Conservation (phyloP, 164 flowering plant species). For the Vitis cinerea region DNA sequence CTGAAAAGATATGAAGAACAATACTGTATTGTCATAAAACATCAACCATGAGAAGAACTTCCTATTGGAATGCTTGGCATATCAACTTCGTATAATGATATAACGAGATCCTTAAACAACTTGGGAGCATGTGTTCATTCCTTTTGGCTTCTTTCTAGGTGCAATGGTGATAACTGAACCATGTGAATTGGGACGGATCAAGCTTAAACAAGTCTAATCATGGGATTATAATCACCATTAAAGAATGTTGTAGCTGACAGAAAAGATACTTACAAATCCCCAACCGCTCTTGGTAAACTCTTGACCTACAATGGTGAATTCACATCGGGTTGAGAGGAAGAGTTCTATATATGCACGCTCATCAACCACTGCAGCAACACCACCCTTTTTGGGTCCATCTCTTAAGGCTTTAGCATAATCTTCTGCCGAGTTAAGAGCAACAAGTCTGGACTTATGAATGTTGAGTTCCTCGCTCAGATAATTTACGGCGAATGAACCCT, state of each 20-base stretch:
- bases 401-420: conserved; percentile 48
- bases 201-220: too few relatives aligned
- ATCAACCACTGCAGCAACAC: conserved; percentile 67
- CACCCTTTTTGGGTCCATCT: conserved; percentile 56
- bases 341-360: conserved; percentile 58
- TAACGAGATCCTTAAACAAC: too few relatives aligned
- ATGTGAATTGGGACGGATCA: too few relatives aligned
- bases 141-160: too few relatives aligned
- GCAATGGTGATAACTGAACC: too few relatives aligned
- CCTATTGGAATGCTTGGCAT: too few relatives aligned
- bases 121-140: too few relatives aligned
- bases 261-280: conserved; percentile 64
- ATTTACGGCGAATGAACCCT: conserved; percentile 49
- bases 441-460: conserved; percentile 42
- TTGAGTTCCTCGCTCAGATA: conserved; percentile 47
- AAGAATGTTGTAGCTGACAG: not conserved
- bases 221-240: not conserved
- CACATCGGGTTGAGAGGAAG: conserved; percentile 60
- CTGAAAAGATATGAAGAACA: conserved; percentile 19
- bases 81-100: too few relatives aligned
- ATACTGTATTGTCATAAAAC: not conserved
- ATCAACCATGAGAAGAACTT: not conserved
- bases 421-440: conserved; percentile 37
- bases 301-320: conserved; percentile 57
- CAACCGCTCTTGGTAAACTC: conserved; percentile 67